phyloP scores from a whole-genome alignment of 202 grass and related monocot species.

The Bolboschoenoplectus hybrid region DNA sequence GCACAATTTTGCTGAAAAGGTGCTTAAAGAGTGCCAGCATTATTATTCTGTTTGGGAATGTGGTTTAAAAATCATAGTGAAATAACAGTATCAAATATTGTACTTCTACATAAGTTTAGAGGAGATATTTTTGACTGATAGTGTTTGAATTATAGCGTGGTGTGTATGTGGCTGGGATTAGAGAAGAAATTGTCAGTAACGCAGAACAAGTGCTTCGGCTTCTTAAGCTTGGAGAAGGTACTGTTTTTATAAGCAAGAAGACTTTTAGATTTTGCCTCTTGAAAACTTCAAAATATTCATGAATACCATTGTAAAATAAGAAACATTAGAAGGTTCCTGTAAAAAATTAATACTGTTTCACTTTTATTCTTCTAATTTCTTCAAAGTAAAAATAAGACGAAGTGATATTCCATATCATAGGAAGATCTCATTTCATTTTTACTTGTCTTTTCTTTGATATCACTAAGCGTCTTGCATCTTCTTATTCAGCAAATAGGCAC shows the following conservation, averaged over 20 bases:
- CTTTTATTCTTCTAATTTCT: background rate
- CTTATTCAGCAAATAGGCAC: slow-evolving; percentile 74
- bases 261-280: background rate
- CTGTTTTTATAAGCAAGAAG: slow-evolving; percentile 24
- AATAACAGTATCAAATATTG: background rate
- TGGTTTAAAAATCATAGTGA: background rate
- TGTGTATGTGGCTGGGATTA: slow-evolving; percentile 72
- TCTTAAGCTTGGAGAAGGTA: slow-evolving; percentile 78
- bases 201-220: slow-evolving; percentile 83
- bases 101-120: background rate
- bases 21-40: background rate
- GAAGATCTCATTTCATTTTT: background rate
- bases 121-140: background rate
- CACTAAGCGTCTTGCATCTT: background rate
- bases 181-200: slow-evolving; percentile 86
- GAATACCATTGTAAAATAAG: slow-evolving; percentile 26
- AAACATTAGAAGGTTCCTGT: background rate
- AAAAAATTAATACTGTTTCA: background rate
- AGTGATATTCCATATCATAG: no score
- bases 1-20: background rate
- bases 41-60: background rate
- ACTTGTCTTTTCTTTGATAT: background rate
- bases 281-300: background rate
- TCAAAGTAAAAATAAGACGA: background rate
- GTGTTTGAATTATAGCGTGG: slow-evolving; percentile 58